Base-by-base conservation (phyloP, 805 yeast species). In the Starmerella asiatica region DNA sequence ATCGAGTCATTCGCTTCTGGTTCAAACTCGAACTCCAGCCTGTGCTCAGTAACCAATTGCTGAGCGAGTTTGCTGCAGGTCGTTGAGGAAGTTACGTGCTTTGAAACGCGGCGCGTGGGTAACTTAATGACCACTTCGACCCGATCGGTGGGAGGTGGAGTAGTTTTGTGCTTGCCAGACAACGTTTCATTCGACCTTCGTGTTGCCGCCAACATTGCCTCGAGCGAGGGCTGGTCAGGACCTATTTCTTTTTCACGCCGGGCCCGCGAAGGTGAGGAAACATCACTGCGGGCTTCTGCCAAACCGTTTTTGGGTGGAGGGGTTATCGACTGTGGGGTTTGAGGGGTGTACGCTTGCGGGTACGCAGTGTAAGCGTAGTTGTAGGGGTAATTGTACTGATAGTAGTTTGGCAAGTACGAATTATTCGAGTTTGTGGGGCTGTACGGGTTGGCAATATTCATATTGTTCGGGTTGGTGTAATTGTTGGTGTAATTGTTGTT, bases 31-130 rank as follows among this genome's bases (percentile, higher is more conserved):
- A 56, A 42, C 44, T 56, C 59, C 35, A 55, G 50, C 11, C 57
- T 52, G 45, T 56, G 57, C 42, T 53, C 56, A 16, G 39, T 32
- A n/a, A 51, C 48, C n/a, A 56, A 40, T 20, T 36, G 41, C 17
- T 27, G 39, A 15, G 47, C 42, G 4, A 56, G 32, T 4, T 44
- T 43, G 17, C 32, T 40, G 8, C 49, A 45, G 3, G 47, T 47
- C 21, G 34, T 29, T 21, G 31, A 21, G 21, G 28, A 36, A 14
- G 36, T 6, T 5, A 55, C 39, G 3, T 23, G 37, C 19, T 50
- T 51, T 21, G 29, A 20, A 3, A 51, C 55, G 24, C 29, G 36
- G 34, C 56, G 58, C 26, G 53, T 46, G 9, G 57, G 57, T 31
- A 56, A 45, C 28, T 43, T 32, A 9, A 55, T 38, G 5, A 27